Conservation (phyloP, 306 rosid genomes). For the Acacia crassicarpa region DNA sequence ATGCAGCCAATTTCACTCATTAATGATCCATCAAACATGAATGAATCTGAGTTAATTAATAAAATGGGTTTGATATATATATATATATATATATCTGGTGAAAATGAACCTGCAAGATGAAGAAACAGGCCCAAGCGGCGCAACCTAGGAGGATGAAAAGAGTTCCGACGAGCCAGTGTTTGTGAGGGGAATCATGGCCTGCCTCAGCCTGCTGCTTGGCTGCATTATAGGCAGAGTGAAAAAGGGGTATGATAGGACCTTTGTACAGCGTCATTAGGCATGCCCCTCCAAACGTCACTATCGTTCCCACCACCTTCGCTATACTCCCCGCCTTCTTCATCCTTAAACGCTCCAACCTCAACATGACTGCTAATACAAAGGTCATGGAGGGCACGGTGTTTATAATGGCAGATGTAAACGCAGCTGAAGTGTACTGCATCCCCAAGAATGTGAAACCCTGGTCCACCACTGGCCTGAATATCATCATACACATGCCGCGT, state of each 20-base stretch:
- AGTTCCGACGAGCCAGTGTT: slow-evolving; percentile 37
- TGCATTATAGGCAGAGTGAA: slow-evolving; percentile 35
- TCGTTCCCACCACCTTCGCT: slow-evolving; percentile 53
- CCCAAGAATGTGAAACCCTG: slow-evolving; percentile 75
- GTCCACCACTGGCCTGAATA: slow-evolving; percentile 66
- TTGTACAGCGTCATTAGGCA: slow-evolving; percentile 70
- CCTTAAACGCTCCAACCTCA: slow-evolving; percentile 18
- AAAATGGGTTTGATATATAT: not conserved
- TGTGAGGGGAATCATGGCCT: slow-evolving; percentile 7
- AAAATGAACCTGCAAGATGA: slow-evolving; percentile 38
- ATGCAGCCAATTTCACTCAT: not conserved
- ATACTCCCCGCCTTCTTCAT: slow-evolving; percentile 49
- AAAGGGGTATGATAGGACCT: slow-evolving; percentile 57
- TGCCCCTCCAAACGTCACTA: slow-evolving; percentile 58
- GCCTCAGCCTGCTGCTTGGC: not conserved
- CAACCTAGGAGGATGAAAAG: slow-evolving; percentile 31
- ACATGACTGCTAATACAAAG: slow-evolving; percentile 54
- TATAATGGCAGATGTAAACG: slow-evolving; percentile 69
- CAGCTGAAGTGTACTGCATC: slow-evolving; percentile 72
- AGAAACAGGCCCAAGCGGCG: slow-evolving; percentile 42
- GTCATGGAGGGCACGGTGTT: slow-evolving; percentile 81
- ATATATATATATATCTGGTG: too few species aligned
- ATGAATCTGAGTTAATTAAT: not conserved
- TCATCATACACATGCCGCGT: not conserved
- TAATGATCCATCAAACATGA: not conserved